A percentile compares a stretch with the other conserved stretches of the same genome.
Conservation (phyloP, 1,284 basidiomycete species). For the Hymenochaete sp. region DNA sequence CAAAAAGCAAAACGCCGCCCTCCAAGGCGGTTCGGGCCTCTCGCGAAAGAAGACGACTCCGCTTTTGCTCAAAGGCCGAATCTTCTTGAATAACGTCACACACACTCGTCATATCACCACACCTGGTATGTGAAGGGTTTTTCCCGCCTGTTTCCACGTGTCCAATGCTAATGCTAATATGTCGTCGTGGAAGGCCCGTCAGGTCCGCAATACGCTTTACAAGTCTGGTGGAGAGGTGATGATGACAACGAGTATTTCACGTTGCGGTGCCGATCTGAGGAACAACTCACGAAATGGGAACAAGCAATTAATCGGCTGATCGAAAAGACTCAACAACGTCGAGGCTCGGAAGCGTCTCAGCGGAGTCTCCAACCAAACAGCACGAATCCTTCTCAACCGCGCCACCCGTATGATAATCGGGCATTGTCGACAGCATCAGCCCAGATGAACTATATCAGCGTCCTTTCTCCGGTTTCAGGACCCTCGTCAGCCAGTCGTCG, state of each 20-base stretch:
- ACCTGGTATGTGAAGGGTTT: constrained; percentile 51
- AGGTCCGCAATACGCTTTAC: constrained; percentile 52
- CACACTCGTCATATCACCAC: constrained; percentile 56
- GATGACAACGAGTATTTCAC: constrained; percentile 91
- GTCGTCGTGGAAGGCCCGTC: constrained; percentile 35
- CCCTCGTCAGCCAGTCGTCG: constrained; percentile 32
- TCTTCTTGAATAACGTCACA: constrained; percentile 95
- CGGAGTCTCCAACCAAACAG: constrained; percentile 39
- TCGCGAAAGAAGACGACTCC: constrained; percentile 70
- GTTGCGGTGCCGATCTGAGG: constrained; percentile 86
- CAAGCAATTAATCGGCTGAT: constrained; percentile 82
- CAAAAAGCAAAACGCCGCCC: constrained; percentile 55
- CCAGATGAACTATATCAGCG: constrained; percentile 9
- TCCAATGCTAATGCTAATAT: constrained; percentile 13
- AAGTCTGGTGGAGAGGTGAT: constrained; percentile 92
- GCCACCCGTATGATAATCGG: constrained; percentile 18
- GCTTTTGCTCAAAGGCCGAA: constrained; percentile 90
- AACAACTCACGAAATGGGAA: constrained; percentile 91
- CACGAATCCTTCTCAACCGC: constrained; percentile 32
- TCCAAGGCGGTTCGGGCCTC: constrained; percentile 40
- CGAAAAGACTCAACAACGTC: constrained; percentile 55
- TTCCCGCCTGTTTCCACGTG: constrained; percentile 12
- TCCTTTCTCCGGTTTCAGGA: constrained; percentile 23
- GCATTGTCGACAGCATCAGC: constrained; percentile 12
- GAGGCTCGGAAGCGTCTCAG: constrained; percentile 44